Conservation (phyloP, 768 basidiomycete genomes). For the Pholiota microspora region DNA sequence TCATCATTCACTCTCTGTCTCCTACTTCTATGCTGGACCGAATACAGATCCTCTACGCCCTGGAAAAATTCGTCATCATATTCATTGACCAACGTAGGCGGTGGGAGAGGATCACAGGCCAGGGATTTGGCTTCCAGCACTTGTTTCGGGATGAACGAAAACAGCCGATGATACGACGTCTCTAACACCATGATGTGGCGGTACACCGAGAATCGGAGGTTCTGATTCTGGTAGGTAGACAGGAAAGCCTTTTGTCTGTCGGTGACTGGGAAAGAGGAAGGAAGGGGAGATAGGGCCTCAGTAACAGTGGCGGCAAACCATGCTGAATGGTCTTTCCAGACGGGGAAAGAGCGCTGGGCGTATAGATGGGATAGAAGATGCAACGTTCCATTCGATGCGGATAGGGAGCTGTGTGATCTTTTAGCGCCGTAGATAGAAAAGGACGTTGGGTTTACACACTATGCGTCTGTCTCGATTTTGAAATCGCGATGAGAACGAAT, state of each 20-base stretch:
- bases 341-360: constrained; percentile 64
- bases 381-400: constrained; percentile 44
- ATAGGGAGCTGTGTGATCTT: constrained; percentile 30
- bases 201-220: constrained; percentile 53
- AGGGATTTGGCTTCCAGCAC: constrained; percentile 54
- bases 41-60: constrained; percentile 53
- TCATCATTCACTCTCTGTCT: constrained; percentile 45
- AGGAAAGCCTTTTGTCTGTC: constrained; percentile 32
- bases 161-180: constrained; percentile 52
- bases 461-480: constrained; percentile 64
- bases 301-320: constrained; percentile 72
- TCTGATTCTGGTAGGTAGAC: constrained; percentile 35
- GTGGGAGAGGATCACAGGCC: constrained; percentile 88
- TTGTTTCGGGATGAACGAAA: constrained; percentile 67
- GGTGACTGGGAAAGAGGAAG: constrained; percentile 33
- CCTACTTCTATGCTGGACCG: constrained; percentile 34
- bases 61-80: constrained; percentile 81
- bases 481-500: constrained; percentile 64
- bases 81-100: constrained; percentile 49
- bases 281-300: constrained; percentile 37
- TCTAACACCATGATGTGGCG: constrained; percentile 81
- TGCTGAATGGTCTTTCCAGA: constrained; percentile 78
- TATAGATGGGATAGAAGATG: constrained; percentile 90
- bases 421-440: neutral
- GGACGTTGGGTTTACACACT: constrained; percentile 36